phyloP scores from a whole-genome alignment of 495 filamentous ascomycete genomes.

The Parachaetomium inaequale region DNA sequence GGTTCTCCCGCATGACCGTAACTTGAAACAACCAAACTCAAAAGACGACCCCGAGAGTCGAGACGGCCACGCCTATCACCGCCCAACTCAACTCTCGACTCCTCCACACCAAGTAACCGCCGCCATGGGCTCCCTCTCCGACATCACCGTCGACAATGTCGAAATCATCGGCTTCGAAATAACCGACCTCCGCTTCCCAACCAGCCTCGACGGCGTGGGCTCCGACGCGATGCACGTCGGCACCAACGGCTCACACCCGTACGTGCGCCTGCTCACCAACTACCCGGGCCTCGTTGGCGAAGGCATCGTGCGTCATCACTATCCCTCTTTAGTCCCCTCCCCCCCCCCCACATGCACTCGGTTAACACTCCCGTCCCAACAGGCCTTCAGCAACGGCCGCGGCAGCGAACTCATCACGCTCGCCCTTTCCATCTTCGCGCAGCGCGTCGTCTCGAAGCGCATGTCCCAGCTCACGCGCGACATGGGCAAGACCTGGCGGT shows the following conservation, averaged over 20 bases:
- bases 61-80: neutral
- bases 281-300: constrained; percentile 62
- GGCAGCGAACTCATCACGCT: constrained; percentile 88
- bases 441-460: constrained; percentile 65
- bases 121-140: constrained; percentile 32
- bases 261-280: constrained; percentile 84
- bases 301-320: constrained; percentile 68
- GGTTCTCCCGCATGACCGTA: neutral
- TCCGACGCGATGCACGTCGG: constrained; percentile 96
- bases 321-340: neutral
- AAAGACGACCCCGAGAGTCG: no score
- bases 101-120: neutral
- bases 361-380: neutral
- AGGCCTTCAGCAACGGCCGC: constrained; percentile 94
- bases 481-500: constrained; percentile 86
- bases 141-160: constrained; percentile 50
- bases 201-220: constrained; percentile 87
- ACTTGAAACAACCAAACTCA: neutral
- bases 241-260: constrained; percentile 85
- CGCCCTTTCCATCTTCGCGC: constrained; percentile 70
- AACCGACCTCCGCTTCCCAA: constrained; percentile 87
- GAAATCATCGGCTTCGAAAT: constrained; percentile 69
- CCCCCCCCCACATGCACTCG: neutral
- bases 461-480: constrained; percentile 71
- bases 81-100: neutral